A percentile compares a stretch with the other conserved stretches of the same genome.
phyloP scores from a whole-genome alignment of 2,329 filamentous ascomycete genomes.

The Aspergillus quadricinctus region DNA sequence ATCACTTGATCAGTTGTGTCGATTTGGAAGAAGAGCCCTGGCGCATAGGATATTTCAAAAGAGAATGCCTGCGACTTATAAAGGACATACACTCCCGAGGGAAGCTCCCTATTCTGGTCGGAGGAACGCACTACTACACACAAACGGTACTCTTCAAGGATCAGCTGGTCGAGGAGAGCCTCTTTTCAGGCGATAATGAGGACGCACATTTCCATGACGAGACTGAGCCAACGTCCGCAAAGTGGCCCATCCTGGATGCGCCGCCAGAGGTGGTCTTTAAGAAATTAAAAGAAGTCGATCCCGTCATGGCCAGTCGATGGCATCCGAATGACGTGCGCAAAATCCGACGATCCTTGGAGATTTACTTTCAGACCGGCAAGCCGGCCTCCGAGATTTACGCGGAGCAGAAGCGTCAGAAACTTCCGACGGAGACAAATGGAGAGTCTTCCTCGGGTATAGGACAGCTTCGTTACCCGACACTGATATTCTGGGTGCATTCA shows the following conservation, averaged over 20 bases:
- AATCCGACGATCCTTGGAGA: constrained; percentile 83
- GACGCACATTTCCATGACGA: constrained; percentile 16
- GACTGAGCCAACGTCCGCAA: constrained; percentile 27
- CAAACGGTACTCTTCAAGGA: constrained; percentile 83
- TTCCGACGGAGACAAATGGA: constrained; percentile 19
- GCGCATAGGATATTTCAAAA: constrained; percentile 74
- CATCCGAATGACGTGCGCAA: constrained; percentile 91
- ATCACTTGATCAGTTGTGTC: constrained; percentile 82
- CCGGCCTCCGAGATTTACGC: constrained; percentile 82
- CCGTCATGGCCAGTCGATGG: constrained; percentile 84
- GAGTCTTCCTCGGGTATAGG: constrained; percentile 15
- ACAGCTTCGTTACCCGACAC: constrained; percentile 51
- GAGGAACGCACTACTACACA: constrained; percentile 93
- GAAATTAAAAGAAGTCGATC: constrained; percentile 75
- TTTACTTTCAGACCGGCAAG: constrained; percentile 77
- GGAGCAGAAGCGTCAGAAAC: constrained; percentile 56
- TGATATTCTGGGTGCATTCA: constrained; percentile 86
- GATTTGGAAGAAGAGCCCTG: constrained; percentile 72
- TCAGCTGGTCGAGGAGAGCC: constrained; percentile 49
- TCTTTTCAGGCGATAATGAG: constrained; percentile 22
- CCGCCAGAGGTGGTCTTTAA: constrained; percentile 67
- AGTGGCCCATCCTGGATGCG: constrained; percentile 67
- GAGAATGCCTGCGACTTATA: constrained; percentile 65
- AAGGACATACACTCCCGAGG: constrained; percentile 72
- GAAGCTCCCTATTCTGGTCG: constrained; percentile 82